A percentile compares a stretch with the other conserved stretches of the same genome.
Conservation (phyloP, 176 grass and related monocot species). For the Triticum timopheevii region DNA sequence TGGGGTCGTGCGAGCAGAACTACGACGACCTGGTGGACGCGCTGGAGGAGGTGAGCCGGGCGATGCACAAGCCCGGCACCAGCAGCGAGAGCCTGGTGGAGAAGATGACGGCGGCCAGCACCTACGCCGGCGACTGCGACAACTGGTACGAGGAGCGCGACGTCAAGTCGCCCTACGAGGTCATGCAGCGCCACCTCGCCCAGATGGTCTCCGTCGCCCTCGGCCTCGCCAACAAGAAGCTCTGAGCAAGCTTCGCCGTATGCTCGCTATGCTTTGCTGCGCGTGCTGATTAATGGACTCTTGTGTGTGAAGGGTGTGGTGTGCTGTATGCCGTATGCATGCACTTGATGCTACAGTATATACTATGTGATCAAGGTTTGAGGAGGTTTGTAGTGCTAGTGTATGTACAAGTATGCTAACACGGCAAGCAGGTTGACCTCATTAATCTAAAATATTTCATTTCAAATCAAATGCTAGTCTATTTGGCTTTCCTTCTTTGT, state of each 20-base stretch:
- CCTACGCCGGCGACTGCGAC: constrained; percentile 26
- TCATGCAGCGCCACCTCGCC: not conserved
- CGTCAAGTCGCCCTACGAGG: not conserved
- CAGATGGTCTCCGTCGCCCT: constrained; percentile 31
- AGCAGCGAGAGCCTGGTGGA: not conserved
- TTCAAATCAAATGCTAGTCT: not conserved
- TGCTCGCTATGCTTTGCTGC: not conserved
- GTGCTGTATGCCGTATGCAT: constrained; percentile 23
- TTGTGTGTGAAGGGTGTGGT: not conserved
- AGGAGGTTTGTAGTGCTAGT: constrained; percentile 19
- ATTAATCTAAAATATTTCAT: not conserved
- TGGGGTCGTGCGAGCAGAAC: not conserved
- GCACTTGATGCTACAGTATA: not conserved
- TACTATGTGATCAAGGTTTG: not conserved
- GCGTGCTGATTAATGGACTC: not conserved
- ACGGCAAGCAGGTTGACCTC: constrained; percentile 14
- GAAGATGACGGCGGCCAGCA: not conserved
- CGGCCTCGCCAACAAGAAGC: constrained; percentile 16
- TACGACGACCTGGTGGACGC: constrained; percentile 19
- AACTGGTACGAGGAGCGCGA: constrained; percentile 27
- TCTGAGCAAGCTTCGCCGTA: not conserved
- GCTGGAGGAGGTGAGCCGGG: constrained; percentile 13
- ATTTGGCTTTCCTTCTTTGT: not conserved
- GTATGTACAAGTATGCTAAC: not conserved
- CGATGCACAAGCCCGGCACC: not conserved